These are phyloP conservation scores for Citrus sinensis DNA, from an alignment of 345 rosid species.

Conservation along the genomic window DVS_A1.0 CM039164.1:29014001-29014500, in stretches of 20 bases:
- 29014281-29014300: constrained; percentile 53
- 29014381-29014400: constrained; percentile 42
- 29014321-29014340: constrained; percentile 68
- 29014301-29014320: constrained; percentile 54
- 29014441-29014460: constrained; percentile 55
- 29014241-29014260: constrained; percentile 80
- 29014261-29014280: constrained; percentile 43
- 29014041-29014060: constrained; percentile 15
- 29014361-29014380: constrained; percentile 63
- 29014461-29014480: background rate
- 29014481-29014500: constrained; percentile 32
- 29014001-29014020: no score
- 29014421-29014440: constrained; percentile 51
- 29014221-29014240: constrained; percentile 49
- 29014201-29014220: constrained; percentile 42
- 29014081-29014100: constrained; percentile 44
- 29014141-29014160: constrained; percentile 47
- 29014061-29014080: constrained; percentile 67
- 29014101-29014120: constrained; percentile 66
- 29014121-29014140: constrained; percentile 53
- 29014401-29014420: constrained; percentile 60
- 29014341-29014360: constrained; percentile 50
- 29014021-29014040: no score
- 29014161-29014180: constrained; percentile 69
- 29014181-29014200: constrained; percentile 80